Evolutionary conservation across 495 filamentous ascomycete genomes (phyloP).

Genomic region (Hypoxylon subgilvum): DNA sequence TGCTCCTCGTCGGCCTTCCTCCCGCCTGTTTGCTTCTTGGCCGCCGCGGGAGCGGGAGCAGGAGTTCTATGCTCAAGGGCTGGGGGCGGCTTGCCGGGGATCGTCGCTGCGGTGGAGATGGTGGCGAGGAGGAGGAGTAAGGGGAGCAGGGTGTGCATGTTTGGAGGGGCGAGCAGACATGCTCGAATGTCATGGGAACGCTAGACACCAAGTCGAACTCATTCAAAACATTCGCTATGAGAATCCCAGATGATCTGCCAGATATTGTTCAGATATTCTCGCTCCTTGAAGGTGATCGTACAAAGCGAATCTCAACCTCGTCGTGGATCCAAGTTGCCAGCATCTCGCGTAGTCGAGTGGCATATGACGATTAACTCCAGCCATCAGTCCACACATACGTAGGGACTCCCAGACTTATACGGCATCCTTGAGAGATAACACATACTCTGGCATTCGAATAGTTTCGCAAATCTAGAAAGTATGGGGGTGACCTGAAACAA

Average conservation of each 20-base stretch:
- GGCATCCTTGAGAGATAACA: neutral
- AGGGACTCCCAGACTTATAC: neutral
- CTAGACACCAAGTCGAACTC: neutral
- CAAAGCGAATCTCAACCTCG: neutral
- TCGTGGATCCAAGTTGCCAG: neutral
- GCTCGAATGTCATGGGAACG: neutral
- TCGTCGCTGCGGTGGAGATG: neutral
- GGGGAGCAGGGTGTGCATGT: constrained; percentile 8
- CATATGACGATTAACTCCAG: neutral
- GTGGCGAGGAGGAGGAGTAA: constrained; percentile 5
- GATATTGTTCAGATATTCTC: neutral
- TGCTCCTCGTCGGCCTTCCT: constrained; percentile 3
- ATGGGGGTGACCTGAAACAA: constrained; percentile 19
- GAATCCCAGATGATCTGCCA: neutral
- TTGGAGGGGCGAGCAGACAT: constrained; percentile 6
- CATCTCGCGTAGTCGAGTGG: neutral
- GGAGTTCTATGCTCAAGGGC: neutral
- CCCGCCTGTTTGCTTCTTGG: neutral
- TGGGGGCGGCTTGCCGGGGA: neutral
- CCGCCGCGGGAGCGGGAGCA: no score
- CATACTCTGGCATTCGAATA: no score
- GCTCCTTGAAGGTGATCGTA: neutral
- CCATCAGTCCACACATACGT: neutral
- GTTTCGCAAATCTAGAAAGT: constrained; percentile 7
- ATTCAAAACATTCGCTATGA: neutral